Base-by-base conservation (phyloP, 768 basidiomycete species). In the Lactarius hatsudake region DNA sequence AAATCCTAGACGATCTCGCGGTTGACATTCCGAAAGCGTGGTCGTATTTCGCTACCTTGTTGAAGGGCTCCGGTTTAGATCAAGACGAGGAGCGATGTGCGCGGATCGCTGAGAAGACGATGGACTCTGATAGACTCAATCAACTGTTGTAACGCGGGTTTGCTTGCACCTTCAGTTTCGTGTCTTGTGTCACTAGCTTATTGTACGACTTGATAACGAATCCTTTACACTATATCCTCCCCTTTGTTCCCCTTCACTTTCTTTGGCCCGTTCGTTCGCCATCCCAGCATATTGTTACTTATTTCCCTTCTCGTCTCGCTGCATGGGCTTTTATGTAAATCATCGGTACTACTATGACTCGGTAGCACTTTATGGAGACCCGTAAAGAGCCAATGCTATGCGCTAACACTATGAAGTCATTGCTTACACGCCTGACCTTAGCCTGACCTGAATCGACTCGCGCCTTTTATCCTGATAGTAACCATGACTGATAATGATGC, bases 1-100 rank as follows among this genome's bases (percentile, higher is more conserved):
- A 94, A 77, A 78, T 88, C 63, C 82, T 98, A 72, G 93, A 94
- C 72, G 95, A 98, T 74, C 84, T 95, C 65, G 88, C 89, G 36
- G 88, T 95, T 71, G 95, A 98, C 75, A 91, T 90, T 56, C 96
- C 96, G 10, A 89, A 88, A 73, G 96, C 94, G 0, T 89, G 89
- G 79, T 76, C 82, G 53, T 84, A 88, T 66, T 87, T 93, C 75
- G 91, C 87, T 15, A 79, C 85, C 66, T 86, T 96, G 79, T 77
- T 96, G 65, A 87, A 84, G 75, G 88, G 86, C 38, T 84, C 89
- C 20, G 82, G 81, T 32, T 77, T 95, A 60, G 78, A 80, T 70
- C 74, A 74, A 73, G 86, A 89, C 69, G 84, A 86, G 67, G 87
- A 85, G 68, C 80, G 82, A 61, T 81, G 82, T 58, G 75, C 78